phyloP scores from a whole-genome alignment of 345 rosid species.

The Brassica nigra region DNA sequence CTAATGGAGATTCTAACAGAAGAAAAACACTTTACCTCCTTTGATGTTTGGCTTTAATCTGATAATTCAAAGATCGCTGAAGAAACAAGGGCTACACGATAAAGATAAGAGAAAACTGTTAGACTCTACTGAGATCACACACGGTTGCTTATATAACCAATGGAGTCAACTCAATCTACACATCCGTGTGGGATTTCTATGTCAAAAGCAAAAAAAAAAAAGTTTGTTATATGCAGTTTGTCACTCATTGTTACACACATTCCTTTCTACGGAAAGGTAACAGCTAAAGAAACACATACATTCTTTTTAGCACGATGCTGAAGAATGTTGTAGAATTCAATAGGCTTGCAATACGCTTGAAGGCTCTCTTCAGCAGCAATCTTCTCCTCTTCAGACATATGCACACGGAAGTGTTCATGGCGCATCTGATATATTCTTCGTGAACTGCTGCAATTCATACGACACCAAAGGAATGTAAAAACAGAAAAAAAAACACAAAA shows the following conservation, averaged over 20 bases:
- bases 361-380: constrained; percentile 89
- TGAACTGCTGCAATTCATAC: constrained; percentile 50
- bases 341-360: constrained; percentile 85
- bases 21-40: constrained; percentile 52
- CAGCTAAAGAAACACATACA: constrained; percentile 45
- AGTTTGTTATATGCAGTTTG: background rate
- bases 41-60: constrained; percentile 77
- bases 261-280: background rate
- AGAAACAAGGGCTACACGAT: constrained; percentile 71
- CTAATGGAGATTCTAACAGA: background rate
- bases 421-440: constrained; percentile 92
- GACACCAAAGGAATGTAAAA: background rate
- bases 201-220: constrained; percentile 19
- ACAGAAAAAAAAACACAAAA: background rate
- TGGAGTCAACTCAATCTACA: background rate
- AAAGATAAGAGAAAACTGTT: constrained; percentile 4
- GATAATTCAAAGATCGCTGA: constrained; percentile 83
- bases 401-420: constrained; percentile 74
- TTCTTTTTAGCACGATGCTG: constrained; percentile 77
- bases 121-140: background rate
- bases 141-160: background rate
- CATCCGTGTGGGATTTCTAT: background rate
- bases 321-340: constrained; percentile 86
- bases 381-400: constrained; percentile 83
- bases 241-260: background rate